Evolutionary conservation across 768 basidiomycete genomes (phyloP).

Genomic region (Chalciporus chontae): DNA sequence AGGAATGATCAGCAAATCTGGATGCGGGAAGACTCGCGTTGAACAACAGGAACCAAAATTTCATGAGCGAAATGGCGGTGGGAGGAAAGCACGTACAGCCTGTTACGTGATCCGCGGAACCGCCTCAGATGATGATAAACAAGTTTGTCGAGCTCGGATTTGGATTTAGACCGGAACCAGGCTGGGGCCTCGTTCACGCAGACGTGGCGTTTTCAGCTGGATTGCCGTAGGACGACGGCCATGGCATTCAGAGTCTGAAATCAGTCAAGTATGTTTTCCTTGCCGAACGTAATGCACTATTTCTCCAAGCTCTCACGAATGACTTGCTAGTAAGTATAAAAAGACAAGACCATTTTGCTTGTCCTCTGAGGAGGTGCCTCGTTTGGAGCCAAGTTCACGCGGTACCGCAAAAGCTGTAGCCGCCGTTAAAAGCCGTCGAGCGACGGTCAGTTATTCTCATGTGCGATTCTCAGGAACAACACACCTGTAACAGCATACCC

Average conservation of each 20-base stretch:
- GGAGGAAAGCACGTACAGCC: constrained; percentile 16
- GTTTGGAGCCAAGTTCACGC: constrained; percentile 12
- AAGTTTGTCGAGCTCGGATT: not conserved
- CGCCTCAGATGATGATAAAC: constrained; percentile 13
- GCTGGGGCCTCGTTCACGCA: not conserved
- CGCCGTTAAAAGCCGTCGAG: not conserved
- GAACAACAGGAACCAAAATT: constrained; percentile 16
- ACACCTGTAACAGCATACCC: not conserved
- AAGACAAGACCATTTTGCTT: not conserved
- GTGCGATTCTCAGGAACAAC: constrained; percentile 20
- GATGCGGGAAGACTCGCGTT: constrained; percentile 16
- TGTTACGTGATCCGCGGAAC: constrained; percentile 32
- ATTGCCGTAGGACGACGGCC: not conserved
- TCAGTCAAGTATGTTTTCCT: not conserved
- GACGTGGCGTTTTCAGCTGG: not conserved
- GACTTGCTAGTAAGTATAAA: constrained; percentile 8
- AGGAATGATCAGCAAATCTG: constrained; percentile 13
- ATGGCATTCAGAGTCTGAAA: not conserved
- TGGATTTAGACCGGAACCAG: not conserved
- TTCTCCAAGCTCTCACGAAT: constrained; percentile 4
- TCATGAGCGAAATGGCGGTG: constrained; percentile 16
- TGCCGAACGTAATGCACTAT: not conserved
- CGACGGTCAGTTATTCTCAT: not conserved
- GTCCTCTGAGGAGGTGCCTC: not conserved
- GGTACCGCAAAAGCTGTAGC: constrained; percentile 12